Conservation (phyloP, 2,329 filamentous ascomycete genomes). For the Colletotrichum eremochloae region DNA sequence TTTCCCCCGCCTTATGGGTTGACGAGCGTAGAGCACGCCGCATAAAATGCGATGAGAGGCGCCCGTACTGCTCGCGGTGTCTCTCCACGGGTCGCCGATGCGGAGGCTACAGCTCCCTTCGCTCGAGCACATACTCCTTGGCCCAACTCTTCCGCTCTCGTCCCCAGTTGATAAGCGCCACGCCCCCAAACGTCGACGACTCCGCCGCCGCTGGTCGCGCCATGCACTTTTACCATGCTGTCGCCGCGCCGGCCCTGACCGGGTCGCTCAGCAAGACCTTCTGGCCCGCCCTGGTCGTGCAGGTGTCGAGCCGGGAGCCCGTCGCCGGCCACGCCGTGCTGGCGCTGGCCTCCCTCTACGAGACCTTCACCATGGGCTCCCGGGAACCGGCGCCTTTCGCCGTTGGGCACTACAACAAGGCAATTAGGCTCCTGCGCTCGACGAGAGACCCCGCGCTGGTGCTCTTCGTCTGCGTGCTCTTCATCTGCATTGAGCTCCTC, state of each 20-base stretch:
- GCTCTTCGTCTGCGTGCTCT: slow-evolving; percentile 43
- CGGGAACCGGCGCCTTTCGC: slow-evolving; percentile 11
- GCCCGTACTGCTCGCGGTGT: slow-evolving; percentile 42
- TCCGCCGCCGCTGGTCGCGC: slow-evolving; percentile 30
- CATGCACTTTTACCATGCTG: slow-evolving; percentile 42
- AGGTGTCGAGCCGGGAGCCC: slow-evolving; percentile 41
- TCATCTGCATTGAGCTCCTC: slow-evolving; percentile 41
- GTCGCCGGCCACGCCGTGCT: slow-evolving; percentile 45
- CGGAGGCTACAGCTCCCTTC: slow-evolving; percentile 35
- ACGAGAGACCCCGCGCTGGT: slow-evolving; percentile 38
- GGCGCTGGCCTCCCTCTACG: slow-evolving; percentile 43
- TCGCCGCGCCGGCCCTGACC: slow-evolving; percentile 41
- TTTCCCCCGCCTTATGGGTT: not conserved
- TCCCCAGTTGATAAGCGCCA: not conserved
- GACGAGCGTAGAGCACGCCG: slow-evolving; percentile 21
- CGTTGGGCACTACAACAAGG: slow-evolving; percentile 41
- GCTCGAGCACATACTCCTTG: slow-evolving; percentile 6
- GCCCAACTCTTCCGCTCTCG: not conserved
- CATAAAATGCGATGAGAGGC: slow-evolving; percentile 43
- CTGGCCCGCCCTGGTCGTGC: slow-evolving; percentile 42
- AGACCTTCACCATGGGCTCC: slow-evolving; percentile 12
- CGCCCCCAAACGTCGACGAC: slow-evolving; percentile 10
- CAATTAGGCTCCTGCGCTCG: slow-evolving; percentile 38
- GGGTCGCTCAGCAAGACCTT: slow-evolving; percentile 44
- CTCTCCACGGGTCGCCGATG: slow-evolving; percentile 38